Conservation (phyloP, 495 filamentous ascomycete genomes). For the Lasiosphaeris hirsuta region DNA sequence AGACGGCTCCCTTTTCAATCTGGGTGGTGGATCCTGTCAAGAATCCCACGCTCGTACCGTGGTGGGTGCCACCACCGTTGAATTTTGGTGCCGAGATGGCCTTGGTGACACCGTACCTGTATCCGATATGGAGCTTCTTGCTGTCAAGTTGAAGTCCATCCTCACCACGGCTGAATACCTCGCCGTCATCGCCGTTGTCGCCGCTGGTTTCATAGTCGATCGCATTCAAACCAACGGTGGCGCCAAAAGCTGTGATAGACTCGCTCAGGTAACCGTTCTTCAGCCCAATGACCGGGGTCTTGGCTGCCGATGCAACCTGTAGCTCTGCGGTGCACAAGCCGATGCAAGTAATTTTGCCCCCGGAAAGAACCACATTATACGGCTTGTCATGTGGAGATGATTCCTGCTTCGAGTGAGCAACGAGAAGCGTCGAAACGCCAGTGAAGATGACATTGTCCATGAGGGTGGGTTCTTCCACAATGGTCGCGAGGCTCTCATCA, state of each 20-base stretch:
- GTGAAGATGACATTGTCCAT: constrained; percentile 44
- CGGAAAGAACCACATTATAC: constrained; percentile 39
- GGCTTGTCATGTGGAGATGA: constrained; percentile 10
- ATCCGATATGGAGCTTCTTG: constrained; percentile 41
- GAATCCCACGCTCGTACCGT: constrained; percentile 48
- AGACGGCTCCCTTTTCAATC: constrained; percentile 35
- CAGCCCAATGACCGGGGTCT: constrained; percentile 42
- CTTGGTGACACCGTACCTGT: constrained; percentile 45
- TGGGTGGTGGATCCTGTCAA: constrained; percentile 35
- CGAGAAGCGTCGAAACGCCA: constrained; percentile 43
- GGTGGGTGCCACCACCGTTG: constrained; percentile 30
- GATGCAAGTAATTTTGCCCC: constrained; percentile 50
- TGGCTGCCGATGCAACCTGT: constrained; percentile 23
- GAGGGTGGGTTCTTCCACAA: constrained; percentile 34
- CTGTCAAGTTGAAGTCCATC: constrained; percentile 44
- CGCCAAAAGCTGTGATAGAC: constrained; percentile 53
- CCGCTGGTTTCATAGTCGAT: constrained; percentile 52
- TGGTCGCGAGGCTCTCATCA: constrained; percentile 25
- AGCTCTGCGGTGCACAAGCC: constrained; percentile 41
- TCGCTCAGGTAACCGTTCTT: constrained; percentile 54
- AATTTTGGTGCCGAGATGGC: constrained; percentile 45
- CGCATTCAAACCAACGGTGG: constrained; percentile 52
- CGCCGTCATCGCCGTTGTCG: constrained; percentile 39
- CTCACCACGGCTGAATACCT: constrained; percentile 42
- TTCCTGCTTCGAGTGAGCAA: constrained; percentile 14